Base-by-base conservation (phyloP, 495 filamentous ascomycete genomes). In the Hypoxylon crocopeplum region DNA sequence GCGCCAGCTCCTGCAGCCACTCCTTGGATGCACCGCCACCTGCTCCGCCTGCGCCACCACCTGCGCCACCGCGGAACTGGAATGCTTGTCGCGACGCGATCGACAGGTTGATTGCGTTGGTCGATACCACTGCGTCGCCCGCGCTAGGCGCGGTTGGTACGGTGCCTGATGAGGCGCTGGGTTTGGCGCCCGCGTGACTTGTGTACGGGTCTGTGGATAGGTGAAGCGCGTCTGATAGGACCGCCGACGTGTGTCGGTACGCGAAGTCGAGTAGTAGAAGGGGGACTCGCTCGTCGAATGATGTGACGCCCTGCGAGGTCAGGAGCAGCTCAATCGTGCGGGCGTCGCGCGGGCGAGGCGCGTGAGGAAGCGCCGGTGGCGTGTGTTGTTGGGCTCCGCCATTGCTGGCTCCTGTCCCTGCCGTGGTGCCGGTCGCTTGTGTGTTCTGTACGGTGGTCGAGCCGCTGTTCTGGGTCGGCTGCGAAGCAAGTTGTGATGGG, bases 261-360 rank as follows among this genome's bases (percentile, higher is more conserved):
- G 94, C 93, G 72, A 98, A 97, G 74, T 98, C 94, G 69, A 98
- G 86, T 33, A 98, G 88, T 62, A 96, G 90, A 2, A 97, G 84
- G 0, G 94, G 93, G 1, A 98, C 92, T 55, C 94, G 91, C 67
- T 92, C 90, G 77, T 97, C 91, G 81, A 95, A 98, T 21, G 88
- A 81, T 10, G 87, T 89, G 2, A 97, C 92, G 64, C 93, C 93
- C 42, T 94, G 87, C 1, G 86, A 87, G 44, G 90, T 86, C 30
- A 98, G 89, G 38, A 98, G 84, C 55, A 97, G 87, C 72, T 98
- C 93, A 62, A 98, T 84, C 24, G 94, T 85, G 41, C 93, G 88
- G 12, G 93, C 88, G 72, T 98, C 93, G 66, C 93, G 90, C 6
- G 94, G 94, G 1, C 92, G 90, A 32, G 88, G 86, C 21, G 84